Conservation (phyloP, 106 monocot species). For the Agapanthus africanus region DNA sequence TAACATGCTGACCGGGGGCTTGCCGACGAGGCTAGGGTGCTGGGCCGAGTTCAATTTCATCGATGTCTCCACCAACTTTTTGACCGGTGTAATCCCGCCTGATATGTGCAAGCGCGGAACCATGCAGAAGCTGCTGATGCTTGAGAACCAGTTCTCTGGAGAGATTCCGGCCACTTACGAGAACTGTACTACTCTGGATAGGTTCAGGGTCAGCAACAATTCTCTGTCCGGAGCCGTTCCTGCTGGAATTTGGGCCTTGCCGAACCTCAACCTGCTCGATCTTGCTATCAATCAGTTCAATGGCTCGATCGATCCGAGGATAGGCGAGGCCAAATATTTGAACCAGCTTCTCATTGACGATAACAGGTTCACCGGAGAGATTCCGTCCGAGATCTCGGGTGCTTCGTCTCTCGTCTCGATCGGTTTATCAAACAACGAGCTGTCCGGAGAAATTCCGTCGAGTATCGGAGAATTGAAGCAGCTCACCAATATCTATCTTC, state of each 20-base stretch:
- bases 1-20: constrained; percentile 49
- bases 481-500: constrained; percentile 19
- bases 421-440: constrained; percentile 22
- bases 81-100: constrained; percentile 75
- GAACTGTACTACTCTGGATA: constrained; percentile 37
- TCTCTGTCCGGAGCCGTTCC: constrained; percentile 61
- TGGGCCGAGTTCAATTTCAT: constrained; percentile 67
- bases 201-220: constrained; percentile 75
- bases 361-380: constrained; percentile 42
- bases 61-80: constrained; percentile 75
- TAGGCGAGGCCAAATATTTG: constrained; percentile 32
- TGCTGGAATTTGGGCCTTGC: constrained; percentile 66
- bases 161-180: constrained; percentile 69
- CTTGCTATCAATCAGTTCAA: constrained; percentile 33
- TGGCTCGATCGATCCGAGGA: constrained; percentile 25
- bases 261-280: constrained; percentile 40
- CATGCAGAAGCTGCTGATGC: constrained; percentile 65
- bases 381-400: constrained; percentile 41
- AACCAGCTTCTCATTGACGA: constrained; percentile 25
- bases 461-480: constrained; percentile 29
- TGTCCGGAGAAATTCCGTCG: constrained; percentile 37
- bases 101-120: constrained; percentile 72
- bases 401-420: constrained; percentile 31
- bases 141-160: constrained; percentile 75
- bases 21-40: constrained; percentile 66